Evolutionary conservation across 139 green algal genomes (phyloP), one percentile per base, ranked within the genome.

Genomic region (Chlorella sp.): DNA sequence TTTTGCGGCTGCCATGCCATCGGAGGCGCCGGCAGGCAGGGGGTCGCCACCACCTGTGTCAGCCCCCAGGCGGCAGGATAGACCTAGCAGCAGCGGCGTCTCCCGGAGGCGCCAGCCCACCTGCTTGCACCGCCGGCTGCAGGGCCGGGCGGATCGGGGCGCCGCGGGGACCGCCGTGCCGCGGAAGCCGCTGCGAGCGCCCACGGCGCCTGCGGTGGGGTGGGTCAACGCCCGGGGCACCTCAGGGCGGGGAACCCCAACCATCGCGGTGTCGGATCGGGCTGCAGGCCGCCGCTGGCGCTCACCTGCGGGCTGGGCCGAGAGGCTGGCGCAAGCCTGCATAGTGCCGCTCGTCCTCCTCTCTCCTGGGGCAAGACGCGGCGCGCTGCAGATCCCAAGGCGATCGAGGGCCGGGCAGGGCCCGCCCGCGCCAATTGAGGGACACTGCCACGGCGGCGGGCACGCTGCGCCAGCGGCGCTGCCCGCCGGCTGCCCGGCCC

Each of bases 291-390:
- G 18, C 18, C 69, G 47, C 47, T 32, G 69, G 36, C 36, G 36
- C 69, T 75, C 69, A 75, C 69, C 69, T 11, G 69, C 69, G 69
- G 69, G 69, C 69, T 75, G 69, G 36, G 69, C 64, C 64, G 64
- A 55, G 36, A 75, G 69, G 21, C 36, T 44, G 47, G 69, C 69
- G 69, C 51, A 60, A 60, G 38, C 23, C 63, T 69, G 63, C 63
- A 69, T 69, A 69, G 26, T 60, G 51, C 51, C 51, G 51, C 51
- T 60, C 51, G 9, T 60, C 51, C 21, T 9, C 51, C 13, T 60
- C 51, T 60, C 51, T 60, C 51, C 51, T 60, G 15, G 15, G 51
- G 51, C 51, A 60, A 60, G 51, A 60, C 51, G 51, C 12, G 11
- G 51, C 51, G 11, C 51, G 51, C 51, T 60, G 51, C 51, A 60